Base-by-base conservation (phyloP, 2,329 filamentous ascomycete genomes). In the Fusarium gaditjirri region DNA sequence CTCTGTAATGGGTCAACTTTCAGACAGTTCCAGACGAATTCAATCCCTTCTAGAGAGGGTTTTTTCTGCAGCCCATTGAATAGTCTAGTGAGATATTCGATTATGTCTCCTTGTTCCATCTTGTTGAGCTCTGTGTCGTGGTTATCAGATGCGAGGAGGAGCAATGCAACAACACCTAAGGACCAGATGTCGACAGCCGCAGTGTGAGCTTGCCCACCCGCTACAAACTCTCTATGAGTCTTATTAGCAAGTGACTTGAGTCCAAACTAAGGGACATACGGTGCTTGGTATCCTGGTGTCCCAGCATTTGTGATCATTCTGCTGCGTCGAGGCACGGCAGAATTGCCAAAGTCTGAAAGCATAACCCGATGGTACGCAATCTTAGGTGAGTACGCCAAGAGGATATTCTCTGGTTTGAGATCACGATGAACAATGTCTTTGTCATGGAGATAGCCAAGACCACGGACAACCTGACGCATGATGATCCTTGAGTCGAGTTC, bases 321-420 rank as follows among this genome's bases (percentile, higher is more conserved):
- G 27, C 81, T 83, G 7, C 81, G 79, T 44, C 78, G 79, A 13
- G 82, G 78, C 16, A 84, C 80, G 17, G 81, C 85, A 4, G 85
- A 86, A 46, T 83, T 83, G 6, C 87, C 86, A 80, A 89, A 85
- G 66, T 89, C 87, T 0, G 86, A 84, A 16, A 89, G 80, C 68
- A 86, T 84, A 6, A 89, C 78, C 13, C 86, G 81, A 55, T 81
- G 79, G 44, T 84, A 83, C 5, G 79, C 78, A 16, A 82, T 77
- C 31, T 80, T 82, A 0, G 85, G 84, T 4, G 84, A 85, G 19
- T 82, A 82, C 0, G 83, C 83, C 61, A 87, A 80, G 16, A 89
- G 82, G 7, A 89, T 81, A 43, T 88, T 89, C 71, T 88, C 86
- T 1, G 84, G 86, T 67, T 89, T 89, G 35, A 89, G 78, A 60